These are phyloP conservation scores for Neopestalotiopsis rosae DNA, from an alignment of 2,329 filamentous ascomycete genomes.

Conservation along the genomic window DNA sequence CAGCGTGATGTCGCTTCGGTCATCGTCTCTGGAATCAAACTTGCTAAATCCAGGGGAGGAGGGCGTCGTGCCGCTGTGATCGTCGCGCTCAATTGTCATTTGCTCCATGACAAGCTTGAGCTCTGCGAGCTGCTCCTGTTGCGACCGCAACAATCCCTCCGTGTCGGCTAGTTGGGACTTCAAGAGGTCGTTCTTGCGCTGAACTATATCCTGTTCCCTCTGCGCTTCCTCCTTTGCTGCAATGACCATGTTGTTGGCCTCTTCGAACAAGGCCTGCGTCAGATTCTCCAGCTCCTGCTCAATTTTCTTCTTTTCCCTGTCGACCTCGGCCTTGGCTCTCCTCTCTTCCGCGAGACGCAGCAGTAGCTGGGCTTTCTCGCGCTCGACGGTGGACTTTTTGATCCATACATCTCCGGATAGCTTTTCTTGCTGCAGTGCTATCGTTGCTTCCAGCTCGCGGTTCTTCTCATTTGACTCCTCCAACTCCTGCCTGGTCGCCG, in stretches of 20 bases:
- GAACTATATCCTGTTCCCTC: slow-evolving; percentile 78
- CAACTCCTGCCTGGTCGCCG: slow-evolving; percentile 82
- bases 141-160: slow-evolving; percentile 82
- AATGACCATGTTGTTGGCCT: slow-evolving; percentile 98
- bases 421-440: slow-evolving; percentile 73
- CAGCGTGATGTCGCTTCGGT: slow-evolving; percentile 40
- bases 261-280: slow-evolving; percentile 93
- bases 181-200: slow-evolving; percentile 87
- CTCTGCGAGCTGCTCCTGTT: slow-evolving; percentile 91
- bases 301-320: slow-evolving; percentile 85
- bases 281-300: slow-evolving; percentile 91
- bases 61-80: slow-evolving; percentile 76
- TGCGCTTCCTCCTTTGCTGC: slow-evolving; percentile 88
- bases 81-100: slow-evolving; percentile 76
- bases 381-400: slow-evolving; percentile 74
- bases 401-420: slow-evolving; percentile 78
- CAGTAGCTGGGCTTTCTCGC: slow-evolving; percentile 68
- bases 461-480: slow-evolving; percentile 74
- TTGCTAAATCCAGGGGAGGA: slow-evolving; percentile 80
- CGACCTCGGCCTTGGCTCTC: slow-evolving; percentile 65
- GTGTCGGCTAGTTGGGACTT: slow-evolving; percentile 85
- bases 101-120: slow-evolving; percentile 92
- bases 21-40: slow-evolving; percentile 63
- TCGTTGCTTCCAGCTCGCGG: slow-evolving; percentile 67
- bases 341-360: slow-evolving; percentile 69